These are phyloP conservation scores for Saussurea involucrata DNA, from an alignment of 129 eudicot genomes.

Conservation along the genomic window DNA sequence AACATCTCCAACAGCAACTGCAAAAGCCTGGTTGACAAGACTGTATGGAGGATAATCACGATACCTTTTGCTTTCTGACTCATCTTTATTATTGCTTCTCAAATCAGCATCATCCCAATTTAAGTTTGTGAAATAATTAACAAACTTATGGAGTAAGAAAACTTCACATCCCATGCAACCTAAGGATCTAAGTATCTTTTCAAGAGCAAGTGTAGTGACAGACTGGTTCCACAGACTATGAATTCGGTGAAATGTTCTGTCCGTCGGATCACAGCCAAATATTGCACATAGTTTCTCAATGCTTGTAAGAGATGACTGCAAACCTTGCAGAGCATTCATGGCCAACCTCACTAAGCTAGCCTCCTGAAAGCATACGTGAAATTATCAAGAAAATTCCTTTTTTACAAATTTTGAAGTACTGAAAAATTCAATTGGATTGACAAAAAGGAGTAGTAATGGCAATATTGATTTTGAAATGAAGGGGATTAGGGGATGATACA, in stretches of 20 bases:
- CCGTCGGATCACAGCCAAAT: conserved; percentile 68
- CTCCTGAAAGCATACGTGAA: conserved; percentile 51
- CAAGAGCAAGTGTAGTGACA: conserved; percentile 72
- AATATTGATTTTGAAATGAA: neutral
- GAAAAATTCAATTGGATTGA: neutral
- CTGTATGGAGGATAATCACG: conserved; percentile 32
- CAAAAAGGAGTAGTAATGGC: neutral
- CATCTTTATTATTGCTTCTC: conserved; percentile 5
- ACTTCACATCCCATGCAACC: conserved; percentile 70
- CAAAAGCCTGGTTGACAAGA: conserved; percentile 93
- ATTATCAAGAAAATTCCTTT: neutral
- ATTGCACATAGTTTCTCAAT: conserved; percentile 54
- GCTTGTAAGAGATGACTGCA: conserved; percentile 70
- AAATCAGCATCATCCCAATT: conserved; percentile 20
- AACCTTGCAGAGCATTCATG: conserved; percentile 88
- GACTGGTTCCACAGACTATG: conserved; percentile 73
- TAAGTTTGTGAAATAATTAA: conserved; percentile 47
- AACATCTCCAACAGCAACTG: conserved; percentile 72
- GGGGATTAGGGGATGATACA: conserved; percentile 4
- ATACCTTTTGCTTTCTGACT: conserved; percentile 6
- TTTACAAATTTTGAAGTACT: neutral
- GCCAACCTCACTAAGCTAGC: conserved; percentile 88
- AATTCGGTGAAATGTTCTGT: conserved; percentile 69
- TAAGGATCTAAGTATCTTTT: conserved; percentile 67
- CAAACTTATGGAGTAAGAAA: conserved; percentile 58